Percentiles rank a stretch among this genome's conserved stretches.
These are phyloP conservation scores for Hirsutella minnesotensis DNA, from an alignment of 2,329 filamentous ascomycete genomes.

Conservation along the genomic window DNA sequence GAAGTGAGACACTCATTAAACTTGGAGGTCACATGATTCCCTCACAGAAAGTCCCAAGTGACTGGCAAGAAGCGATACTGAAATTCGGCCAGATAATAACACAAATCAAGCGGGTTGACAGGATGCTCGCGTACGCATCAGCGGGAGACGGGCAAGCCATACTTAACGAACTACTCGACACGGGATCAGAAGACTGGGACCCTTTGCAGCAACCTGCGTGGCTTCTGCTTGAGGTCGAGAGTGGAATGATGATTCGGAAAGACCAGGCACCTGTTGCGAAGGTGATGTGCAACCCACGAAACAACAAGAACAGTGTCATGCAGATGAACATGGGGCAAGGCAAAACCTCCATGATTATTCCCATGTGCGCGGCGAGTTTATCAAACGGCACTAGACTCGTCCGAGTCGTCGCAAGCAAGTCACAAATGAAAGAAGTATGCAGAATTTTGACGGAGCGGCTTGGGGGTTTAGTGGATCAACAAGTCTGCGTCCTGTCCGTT, in stretches of 20 bases:
- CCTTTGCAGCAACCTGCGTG: conserved; percentile 39
- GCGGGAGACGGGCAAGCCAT: conserved; percentile 15
- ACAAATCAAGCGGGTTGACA: not conserved
- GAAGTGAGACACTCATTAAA: no score
- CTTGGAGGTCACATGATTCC: no score
- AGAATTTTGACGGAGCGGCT: conserved; percentile 42
- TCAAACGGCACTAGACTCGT: conserved; percentile 36
- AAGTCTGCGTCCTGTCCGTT: conserved; percentile 14
- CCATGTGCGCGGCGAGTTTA: conserved; percentile 42
- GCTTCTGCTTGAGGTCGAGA: conserved; percentile 52
- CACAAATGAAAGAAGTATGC: conserved; percentile 40
- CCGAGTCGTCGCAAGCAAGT: conserved; percentile 43
- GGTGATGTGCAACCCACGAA: conserved; percentile 34
- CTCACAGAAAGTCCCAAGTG: no score
- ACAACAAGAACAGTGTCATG: conserved; percentile 36
- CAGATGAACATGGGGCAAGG: conserved; percentile 61
- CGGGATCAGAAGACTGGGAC: conserved; percentile 42
- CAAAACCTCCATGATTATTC: conserved; percentile 55
- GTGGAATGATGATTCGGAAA: conserved; percentile 42
- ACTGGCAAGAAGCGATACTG: not conserved
- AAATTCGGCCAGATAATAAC: not conserved
- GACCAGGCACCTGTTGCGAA: conserved; percentile 44
- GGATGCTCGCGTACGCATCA: not conserved
- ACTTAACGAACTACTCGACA: conserved; percentile 27
- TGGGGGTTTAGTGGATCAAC: conserved; percentile 34